phyloP scores from a whole-genome alignment of 176 grass and related monocot genomes.

The Paspalum vaginatum region DNA sequence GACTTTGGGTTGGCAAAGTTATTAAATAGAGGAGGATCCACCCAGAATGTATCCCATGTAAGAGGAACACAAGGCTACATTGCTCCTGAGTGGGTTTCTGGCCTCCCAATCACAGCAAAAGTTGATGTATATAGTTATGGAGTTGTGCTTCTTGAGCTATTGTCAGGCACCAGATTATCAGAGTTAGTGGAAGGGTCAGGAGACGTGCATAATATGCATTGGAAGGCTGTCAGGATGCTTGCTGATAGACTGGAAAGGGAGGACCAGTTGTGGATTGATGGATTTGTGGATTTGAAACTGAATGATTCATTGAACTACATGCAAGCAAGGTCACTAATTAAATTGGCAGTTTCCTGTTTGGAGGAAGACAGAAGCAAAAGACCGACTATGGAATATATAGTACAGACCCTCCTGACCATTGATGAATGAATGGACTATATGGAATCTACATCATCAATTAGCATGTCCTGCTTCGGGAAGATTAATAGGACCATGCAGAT shows the following conservation, averaged over 20 bases:
- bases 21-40: slow-evolving; percentile 3
- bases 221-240: slow-evolving; percentile 21
- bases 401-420: background rate
- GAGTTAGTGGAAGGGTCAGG: slow-evolving; percentile 24
- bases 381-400: slow-evolving; percentile 19
- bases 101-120: slow-evolving; percentile 30
- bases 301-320: background rate
- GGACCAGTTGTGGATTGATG: slow-evolving; percentile 12
- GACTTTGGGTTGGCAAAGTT: slow-evolving; percentile 39
- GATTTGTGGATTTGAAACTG: background rate
- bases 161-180: slow-evolving; percentile 37
- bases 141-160: slow-evolving; percentile 42
- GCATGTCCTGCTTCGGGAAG: background rate
- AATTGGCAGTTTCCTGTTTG: slow-evolving; percentile 30
- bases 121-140: slow-evolving; percentile 39
- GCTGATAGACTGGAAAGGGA: background rate
- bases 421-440: background rate
- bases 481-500: too few species aligned
- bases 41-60: slow-evolving; percentile 14
- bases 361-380: slow-evolving; percentile 19
- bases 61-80: slow-evolving; percentile 37
- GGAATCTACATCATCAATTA: background rate
- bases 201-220: slow-evolving; percentile 3
- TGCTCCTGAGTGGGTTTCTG: slow-evolving; percentile 39
- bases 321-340: slow-evolving; percentile 16